Evolutionary conservation across 148 eudicot genomes (phyloP).

Genomic region (Bassia scoparia): DNA sequence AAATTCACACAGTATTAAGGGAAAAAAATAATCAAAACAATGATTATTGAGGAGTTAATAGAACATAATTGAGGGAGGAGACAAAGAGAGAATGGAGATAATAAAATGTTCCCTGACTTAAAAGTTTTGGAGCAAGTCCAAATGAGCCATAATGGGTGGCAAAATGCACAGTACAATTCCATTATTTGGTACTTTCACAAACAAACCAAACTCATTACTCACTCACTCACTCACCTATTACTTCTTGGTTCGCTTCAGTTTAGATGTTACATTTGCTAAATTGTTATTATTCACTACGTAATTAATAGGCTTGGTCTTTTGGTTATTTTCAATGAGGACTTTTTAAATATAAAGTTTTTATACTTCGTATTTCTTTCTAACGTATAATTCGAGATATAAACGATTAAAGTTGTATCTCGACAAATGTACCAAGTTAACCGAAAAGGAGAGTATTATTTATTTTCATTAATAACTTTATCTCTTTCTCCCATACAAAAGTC

Average conservation of each 20-base stretch:
- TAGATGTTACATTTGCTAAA: too few species aligned
- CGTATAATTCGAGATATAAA: too few species aligned
- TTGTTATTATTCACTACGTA: too few species aligned
- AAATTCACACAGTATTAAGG: background rate
- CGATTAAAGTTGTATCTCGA: too few species aligned
- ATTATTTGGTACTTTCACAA: conserved; percentile 16
- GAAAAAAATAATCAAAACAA: background rate
- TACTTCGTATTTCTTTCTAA: background rate
- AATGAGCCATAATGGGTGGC: conserved; percentile 9
- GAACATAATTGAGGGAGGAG: background rate
- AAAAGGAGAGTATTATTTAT: too few species aligned
- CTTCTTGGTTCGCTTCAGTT: background rate
- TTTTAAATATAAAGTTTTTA: too few species aligned
- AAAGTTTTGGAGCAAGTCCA: conserved; percentile 11
- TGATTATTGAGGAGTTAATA: background rate
- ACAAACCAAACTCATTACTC: background rate
- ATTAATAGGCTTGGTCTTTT: too few species aligned
- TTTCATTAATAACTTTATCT: background rate
- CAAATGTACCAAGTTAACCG: too few species aligned
- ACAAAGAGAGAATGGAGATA: conserved; percentile 15
- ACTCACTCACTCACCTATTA: background rate
- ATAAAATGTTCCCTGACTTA: conserved; percentile 11
- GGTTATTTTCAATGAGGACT: too few species aligned
- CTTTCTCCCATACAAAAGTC: conserved; percentile 29
- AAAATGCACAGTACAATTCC: background rate